phyloP scores from a whole-genome alignment of 768 basidiomycete species.

The Boletus coccyginus region DNA sequence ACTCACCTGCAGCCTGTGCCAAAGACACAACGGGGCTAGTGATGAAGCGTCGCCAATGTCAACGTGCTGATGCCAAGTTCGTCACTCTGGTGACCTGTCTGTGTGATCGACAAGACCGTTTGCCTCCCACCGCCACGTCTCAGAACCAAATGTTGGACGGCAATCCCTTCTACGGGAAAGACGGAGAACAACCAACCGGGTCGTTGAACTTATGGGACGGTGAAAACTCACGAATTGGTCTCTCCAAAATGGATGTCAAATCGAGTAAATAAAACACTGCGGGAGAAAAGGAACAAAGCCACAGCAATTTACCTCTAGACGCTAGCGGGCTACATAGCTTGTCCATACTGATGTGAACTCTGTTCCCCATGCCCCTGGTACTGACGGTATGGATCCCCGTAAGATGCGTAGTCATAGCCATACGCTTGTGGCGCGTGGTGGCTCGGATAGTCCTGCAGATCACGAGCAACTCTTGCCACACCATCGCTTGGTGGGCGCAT shows the following conservation, averaged over 20 bases:
- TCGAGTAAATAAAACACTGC: conserved; percentile 28
- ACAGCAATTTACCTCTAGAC: conserved; percentile 14
- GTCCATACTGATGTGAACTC: conserved; percentile 30
- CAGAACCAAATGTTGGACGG: neutral
- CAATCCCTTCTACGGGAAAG: neutral
- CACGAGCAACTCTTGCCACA: conserved; percentile 35
- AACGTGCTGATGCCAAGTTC: neutral
- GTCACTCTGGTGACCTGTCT: too few relatives aligned
- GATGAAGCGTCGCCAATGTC: too few relatives aligned
- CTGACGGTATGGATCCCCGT: conserved; percentile 26
- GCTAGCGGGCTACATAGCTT: conserved; percentile 29
- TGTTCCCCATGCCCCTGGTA: conserved; percentile 31
- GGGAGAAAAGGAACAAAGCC: conserved; percentile 11
- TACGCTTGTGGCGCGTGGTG: conserved; percentile 23
- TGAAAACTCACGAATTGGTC: neutral
- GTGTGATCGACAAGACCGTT: neutral
- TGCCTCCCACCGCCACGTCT: neutral
- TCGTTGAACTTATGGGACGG: neutral
- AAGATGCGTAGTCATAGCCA: conserved; percentile 28
- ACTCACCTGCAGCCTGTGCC: too few relatives aligned
- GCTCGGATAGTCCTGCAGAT: conserved; percentile 38
- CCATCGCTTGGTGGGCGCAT: conserved; percentile 32
- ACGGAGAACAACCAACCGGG: neutral
- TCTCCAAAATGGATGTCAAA: conserved; percentile 16
- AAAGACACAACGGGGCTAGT: too few relatives aligned